Conservation (phyloP, 305 asterid species). For the Fraxinus ornus region DNA sequence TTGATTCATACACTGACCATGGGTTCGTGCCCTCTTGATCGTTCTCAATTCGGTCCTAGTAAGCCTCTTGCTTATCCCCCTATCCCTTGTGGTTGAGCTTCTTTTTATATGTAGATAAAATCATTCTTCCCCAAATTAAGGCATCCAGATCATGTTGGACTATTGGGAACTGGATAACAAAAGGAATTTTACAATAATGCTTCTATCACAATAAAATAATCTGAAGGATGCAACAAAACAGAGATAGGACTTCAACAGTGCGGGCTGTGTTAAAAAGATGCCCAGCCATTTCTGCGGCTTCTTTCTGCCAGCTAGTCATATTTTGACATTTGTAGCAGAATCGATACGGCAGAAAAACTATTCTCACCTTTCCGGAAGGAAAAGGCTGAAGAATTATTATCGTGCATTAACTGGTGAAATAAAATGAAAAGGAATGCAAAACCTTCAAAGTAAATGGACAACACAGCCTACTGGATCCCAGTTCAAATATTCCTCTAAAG, state of each 20-base stretch:
- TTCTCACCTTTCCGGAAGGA: background rate
- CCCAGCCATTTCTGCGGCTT: background rate
- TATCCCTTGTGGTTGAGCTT: background rate
- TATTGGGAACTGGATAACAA: background rate
- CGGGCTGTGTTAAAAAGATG: background rate
- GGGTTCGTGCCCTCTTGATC: background rate
- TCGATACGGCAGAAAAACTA: background rate
- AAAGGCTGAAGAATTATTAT: background rate
- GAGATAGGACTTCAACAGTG: background rate
- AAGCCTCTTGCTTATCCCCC: background rate
- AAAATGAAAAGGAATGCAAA: background rate
- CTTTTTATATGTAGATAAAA: background rate
- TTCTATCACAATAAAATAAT: slow-evolving; percentile 2
- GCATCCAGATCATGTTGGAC: background rate
- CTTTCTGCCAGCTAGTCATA: background rate
- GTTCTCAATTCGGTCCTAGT: background rate
- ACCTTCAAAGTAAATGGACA: background rate
- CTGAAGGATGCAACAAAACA: background rate
- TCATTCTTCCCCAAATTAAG: slow-evolving; percentile 6
- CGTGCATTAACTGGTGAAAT: background rate
- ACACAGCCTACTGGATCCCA: background rate
- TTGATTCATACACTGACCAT: background rate
- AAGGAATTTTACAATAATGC: background rate
- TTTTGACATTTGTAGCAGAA: background rate
- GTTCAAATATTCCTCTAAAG: background rate